These are phyloP conservation scores for Hansenula lynferdii DNA, from an alignment of 1,139 yeast species.

Conservation along the genomic window DNA sequence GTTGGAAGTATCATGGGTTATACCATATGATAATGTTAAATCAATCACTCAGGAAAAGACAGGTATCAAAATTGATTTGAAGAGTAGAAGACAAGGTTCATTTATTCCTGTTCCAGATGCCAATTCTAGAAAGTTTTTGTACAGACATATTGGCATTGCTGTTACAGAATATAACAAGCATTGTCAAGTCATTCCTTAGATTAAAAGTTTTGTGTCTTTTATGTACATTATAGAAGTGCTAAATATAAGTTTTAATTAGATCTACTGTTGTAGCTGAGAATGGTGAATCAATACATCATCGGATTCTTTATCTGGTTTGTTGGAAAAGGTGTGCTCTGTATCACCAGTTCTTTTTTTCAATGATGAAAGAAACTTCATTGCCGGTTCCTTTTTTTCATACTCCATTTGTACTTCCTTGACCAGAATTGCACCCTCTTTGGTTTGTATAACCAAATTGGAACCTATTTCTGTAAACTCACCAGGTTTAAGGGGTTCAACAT, in stretches of 20 bases:
- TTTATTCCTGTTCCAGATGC: slow-evolving; percentile 80
- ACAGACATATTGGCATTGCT: slow-evolving; percentile 72
- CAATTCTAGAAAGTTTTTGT: slow-evolving; percentile 59
- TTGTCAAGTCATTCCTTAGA: slow-evolving; percentile 29
- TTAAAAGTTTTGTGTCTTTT: too few relatives aligned
- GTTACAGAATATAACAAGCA: slow-evolving; percentile 74
- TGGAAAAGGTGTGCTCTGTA: slow-evolving; percentile 9
- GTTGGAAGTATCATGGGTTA: slow-evolving; percentile 60
- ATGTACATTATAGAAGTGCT: too few relatives aligned
- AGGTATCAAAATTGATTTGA: slow-evolving; percentile 68
- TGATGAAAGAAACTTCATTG: slow-evolving; percentile 35
- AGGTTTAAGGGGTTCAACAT: slow-evolving; percentile 18
- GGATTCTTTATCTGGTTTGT: neutral
- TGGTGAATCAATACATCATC: neutral
- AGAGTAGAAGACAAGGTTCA: slow-evolving; percentile 56
- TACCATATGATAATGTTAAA: slow-evolving; percentile 54
- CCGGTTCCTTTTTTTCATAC: slow-evolving; percentile 43
- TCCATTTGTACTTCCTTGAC: slow-evolving; percentile 45
- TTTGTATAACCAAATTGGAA: slow-evolving; percentile 32
- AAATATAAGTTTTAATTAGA: too few relatives aligned
- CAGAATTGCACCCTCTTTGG: slow-evolving; percentile 38
- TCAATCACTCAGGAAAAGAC: slow-evolving; percentile 73
- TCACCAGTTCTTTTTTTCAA: slow-evolving; percentile 42
- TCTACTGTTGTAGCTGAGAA: neutral
- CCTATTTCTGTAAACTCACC: slow-evolving; percentile 39